phyloP scores from a whole-genome alignment of 2,329 filamentous ascomycete genomes.

The Tolypocladium tropicale region DNA sequence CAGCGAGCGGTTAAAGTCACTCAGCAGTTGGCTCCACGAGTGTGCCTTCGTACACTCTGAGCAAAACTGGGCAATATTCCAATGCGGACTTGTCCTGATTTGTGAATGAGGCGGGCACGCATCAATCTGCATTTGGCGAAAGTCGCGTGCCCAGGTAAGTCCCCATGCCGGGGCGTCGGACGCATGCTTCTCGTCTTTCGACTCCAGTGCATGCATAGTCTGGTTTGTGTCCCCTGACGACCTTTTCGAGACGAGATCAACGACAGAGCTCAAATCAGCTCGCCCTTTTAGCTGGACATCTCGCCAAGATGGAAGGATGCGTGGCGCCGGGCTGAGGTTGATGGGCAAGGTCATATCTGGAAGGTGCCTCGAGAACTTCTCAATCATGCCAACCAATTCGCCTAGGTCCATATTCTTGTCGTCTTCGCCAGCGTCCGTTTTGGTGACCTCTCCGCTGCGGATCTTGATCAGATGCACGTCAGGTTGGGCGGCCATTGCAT shows the following conservation, averaged over 20 bases:
- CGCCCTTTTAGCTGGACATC: slow-evolving; percentile 23
- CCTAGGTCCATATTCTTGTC: slow-evolving; percentile 26
- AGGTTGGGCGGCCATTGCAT: slow-evolving; percentile 26
- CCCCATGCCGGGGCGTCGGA: not conserved
- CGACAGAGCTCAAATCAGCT: slow-evolving; percentile 16
- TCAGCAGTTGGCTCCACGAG: slow-evolving; percentile 55
- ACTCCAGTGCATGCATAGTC: not conserved
- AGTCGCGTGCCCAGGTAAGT: slow-evolving; percentile 12
- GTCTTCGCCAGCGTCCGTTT: slow-evolving; percentile 22
- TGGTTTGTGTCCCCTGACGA: slow-evolving; percentile 5
- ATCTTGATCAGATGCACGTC: slow-evolving; percentile 45
- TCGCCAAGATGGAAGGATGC: slow-evolving; percentile 47
- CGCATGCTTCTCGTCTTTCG: not conserved
- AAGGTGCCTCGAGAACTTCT: slow-evolving; percentile 59
- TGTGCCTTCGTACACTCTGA: slow-evolving; percentile 52
- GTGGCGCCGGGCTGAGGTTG: slow-evolving; percentile 49
- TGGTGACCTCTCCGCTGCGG: slow-evolving; percentile 48
- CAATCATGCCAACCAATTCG: slow-evolving; percentile 54
- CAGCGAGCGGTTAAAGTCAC: slow-evolving; percentile 53
- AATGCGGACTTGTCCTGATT: slow-evolving; percentile 46
- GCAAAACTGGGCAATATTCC: slow-evolving; percentile 57
- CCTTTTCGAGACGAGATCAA: slow-evolving; percentile 17
- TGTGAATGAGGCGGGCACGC: slow-evolving; percentile 55
- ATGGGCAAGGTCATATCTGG: slow-evolving; percentile 80
- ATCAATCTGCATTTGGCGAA: slow-evolving; percentile 31